Conservation (phyloP, 805 yeast genomes). For the Metschnikowia kofuensis region DNA sequence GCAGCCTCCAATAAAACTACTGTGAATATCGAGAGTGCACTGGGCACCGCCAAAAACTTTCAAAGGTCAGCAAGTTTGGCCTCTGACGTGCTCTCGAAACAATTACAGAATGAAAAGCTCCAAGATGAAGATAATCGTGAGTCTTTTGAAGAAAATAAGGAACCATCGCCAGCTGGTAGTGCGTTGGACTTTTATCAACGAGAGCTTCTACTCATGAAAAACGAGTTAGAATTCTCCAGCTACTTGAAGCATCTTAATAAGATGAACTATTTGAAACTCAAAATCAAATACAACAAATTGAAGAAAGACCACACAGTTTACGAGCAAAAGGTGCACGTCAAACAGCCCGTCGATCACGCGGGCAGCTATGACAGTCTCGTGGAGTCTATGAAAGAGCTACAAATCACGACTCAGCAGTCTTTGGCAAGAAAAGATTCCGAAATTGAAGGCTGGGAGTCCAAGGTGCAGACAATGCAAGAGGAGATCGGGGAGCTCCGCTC, state of each 20-base stretch:
- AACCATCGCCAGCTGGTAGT: conserved; percentile 12
- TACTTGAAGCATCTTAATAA: conserved; percentile 46
- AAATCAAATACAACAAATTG: conserved; percentile 10
- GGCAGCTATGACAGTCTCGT: not conserved
- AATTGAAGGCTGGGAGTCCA: conserved; percentile 11
- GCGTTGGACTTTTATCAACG: conserved; percentile 50
- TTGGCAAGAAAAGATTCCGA: conserved; percentile 8
- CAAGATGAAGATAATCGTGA: conserved; percentile 5
- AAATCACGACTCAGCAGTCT: conserved; percentile 11
- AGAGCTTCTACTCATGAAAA: conserved; percentile 53
- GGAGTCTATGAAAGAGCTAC: conserved; percentile 8
- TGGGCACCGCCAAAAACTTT: conserved; percentile 7
- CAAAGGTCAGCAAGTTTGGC: conserved; percentile 11
- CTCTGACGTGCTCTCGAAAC: conserved; percentile 12
- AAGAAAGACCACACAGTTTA: not conserved
- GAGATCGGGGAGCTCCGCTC: not conserved
- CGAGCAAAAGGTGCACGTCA: not conserved
- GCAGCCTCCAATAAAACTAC: not conserved
- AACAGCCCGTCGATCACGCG: not conserved
- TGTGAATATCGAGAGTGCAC: conserved; percentile 1
- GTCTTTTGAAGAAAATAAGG: not conserved
- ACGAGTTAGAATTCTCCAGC: conserved; percentile 59
- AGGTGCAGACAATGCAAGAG: conserved; percentile 5
- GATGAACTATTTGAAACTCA: conserved; percentile 14
- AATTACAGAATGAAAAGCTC: not conserved